These are phyloP conservation scores for Cytospora paraplurivora DNA, from an alignment of 2,329 filamentous ascomycete species.

Conservation along the genomic window DNA sequence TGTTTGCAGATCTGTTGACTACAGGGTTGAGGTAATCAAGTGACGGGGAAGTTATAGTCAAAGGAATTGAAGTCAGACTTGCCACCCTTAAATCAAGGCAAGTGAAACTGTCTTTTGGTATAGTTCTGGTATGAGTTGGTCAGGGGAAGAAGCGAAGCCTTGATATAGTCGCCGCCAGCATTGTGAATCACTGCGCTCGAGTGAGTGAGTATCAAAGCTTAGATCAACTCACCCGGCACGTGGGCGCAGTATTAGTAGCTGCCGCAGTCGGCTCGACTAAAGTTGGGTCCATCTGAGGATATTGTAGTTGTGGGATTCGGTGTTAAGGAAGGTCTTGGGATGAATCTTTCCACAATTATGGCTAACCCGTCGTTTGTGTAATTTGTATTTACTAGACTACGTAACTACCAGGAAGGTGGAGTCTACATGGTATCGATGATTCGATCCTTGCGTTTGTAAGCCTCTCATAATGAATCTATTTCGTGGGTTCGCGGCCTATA, in stretches of 20 bases:
- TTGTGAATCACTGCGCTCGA: constrained; percentile 8
- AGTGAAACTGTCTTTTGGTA: not conserved
- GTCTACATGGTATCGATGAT: no score
- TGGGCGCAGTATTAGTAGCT: not conserved
- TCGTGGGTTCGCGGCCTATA: no score
- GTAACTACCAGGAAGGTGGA: no score
- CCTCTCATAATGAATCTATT: no score
- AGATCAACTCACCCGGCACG: not conserved
- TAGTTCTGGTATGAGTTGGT: not conserved
- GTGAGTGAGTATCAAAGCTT: not conserved
- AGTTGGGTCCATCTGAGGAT: not conserved
- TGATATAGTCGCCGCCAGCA: not conserved
- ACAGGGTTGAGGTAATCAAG: not conserved
- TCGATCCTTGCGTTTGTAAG: no score
- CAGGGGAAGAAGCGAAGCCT: not conserved
- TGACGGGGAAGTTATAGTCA: not conserved
- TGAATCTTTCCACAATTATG: no score
- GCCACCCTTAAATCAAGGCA: not conserved
- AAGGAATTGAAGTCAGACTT: not conserved
- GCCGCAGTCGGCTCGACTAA: no score
- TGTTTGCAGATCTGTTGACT: no score
- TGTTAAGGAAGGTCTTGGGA: no score
- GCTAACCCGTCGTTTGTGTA: no score
- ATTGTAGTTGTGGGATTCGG: no score
- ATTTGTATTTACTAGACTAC: no score